phyloP scores from a whole-genome alignment of 176 grass and related monocot genomes.

The Hordeum marinum region DNA sequence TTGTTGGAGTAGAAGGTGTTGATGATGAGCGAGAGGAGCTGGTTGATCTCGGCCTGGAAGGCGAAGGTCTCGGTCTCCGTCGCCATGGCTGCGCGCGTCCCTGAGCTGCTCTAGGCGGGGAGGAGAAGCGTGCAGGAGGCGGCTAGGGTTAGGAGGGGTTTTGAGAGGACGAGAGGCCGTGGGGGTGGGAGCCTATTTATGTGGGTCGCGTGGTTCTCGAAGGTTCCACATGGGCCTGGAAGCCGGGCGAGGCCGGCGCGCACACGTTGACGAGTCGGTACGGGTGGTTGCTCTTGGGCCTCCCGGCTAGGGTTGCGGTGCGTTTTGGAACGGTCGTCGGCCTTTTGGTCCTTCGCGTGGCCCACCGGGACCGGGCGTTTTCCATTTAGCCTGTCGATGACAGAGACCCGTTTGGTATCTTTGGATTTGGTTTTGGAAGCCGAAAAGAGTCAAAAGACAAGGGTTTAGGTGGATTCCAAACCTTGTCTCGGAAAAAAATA shows the following conservation, averaged over 20 bases:
- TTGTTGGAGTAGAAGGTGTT: constrained; percentile 99
- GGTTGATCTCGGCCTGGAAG: constrained; percentile 98
- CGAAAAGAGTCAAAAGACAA: not conserved
- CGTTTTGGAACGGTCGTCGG: not conserved
- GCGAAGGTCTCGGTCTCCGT: constrained; percentile 88
- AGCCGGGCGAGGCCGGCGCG: constrained; percentile 9
- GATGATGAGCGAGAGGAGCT: constrained; percentile 89
- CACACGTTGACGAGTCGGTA: not conserved
- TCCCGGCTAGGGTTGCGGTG: not conserved
- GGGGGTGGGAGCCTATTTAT: constrained; percentile 21
- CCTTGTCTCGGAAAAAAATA: no score
- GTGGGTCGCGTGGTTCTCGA: constrained; percentile 35
- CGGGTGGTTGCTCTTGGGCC: not conserved
- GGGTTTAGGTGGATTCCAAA: not conserved
- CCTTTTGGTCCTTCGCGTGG: not conserved
- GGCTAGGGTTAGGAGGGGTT: constrained; percentile 47
- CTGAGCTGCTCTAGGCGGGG: not conserved
- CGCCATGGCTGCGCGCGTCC: constrained; percentile 43
- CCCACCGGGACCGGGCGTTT: not conserved
- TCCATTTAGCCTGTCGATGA: not conserved
- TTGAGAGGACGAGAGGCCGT: not conserved
- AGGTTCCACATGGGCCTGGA: constrained; percentile 42
- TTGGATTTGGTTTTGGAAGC: not conserved
- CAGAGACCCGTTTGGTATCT: not conserved
- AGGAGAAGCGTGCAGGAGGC: constrained; percentile 18